Evolutionary conservation across 345 rosid genomes (phyloP).

Genomic region (Lepidium sativum): DNA sequence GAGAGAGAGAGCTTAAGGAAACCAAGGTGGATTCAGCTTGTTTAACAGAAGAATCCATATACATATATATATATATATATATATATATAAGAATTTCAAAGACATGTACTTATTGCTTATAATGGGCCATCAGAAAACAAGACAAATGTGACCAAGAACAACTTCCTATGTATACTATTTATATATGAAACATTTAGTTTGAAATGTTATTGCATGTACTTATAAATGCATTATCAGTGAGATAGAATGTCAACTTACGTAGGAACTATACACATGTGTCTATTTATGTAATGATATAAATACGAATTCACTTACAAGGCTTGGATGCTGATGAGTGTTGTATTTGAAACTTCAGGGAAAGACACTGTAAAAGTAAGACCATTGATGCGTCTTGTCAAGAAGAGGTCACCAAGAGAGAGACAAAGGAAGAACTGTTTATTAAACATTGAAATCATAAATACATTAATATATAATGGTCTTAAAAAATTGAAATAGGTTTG

Average conservation of each 20-base stretch:
- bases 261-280: background rate
- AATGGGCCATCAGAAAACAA: conserved; percentile 9
- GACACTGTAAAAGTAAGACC: conserved; percentile 21
- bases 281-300: too few species aligned
- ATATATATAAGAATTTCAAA: background rate
- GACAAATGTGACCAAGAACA: conserved; percentile 15
- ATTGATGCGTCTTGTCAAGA: conserved; percentile 30
- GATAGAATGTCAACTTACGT: background rate
- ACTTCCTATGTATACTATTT: conserved; percentile 9
- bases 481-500: background rate
- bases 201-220: conserved; percentile 19
- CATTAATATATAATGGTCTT: background rate
- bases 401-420: conserved; percentile 25
- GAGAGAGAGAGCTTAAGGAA: background rate
- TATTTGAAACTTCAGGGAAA: conserved; percentile 10
- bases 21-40: background rate
- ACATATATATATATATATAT: too few species aligned
- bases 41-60: background rate
- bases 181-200: conserved; percentile 1
- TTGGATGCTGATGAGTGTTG: background rate
- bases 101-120: conserved; percentile 13
- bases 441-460: conserved; percentile 26
- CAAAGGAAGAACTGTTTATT: conserved; percentile 28
- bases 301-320: conserved; percentile 8
- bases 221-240: background rate